These are phyloP conservation scores for Suillus paluster DNA, from an alignment of 768 basidiomycete species.

Conservation along the genomic window DNA sequence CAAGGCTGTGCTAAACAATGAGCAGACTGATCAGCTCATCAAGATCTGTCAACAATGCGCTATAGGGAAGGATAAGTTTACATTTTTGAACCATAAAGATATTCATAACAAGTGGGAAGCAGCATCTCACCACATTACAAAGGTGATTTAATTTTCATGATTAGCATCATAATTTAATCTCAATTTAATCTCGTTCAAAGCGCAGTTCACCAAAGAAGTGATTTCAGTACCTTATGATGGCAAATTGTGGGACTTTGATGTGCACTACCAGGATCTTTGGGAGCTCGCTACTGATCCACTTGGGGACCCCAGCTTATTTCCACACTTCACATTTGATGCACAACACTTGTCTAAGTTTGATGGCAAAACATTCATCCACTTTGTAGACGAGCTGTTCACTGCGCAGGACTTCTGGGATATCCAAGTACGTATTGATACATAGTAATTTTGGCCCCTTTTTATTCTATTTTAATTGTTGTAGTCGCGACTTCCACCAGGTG, in stretches of 20 bases:
- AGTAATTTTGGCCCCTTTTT: too few species aligned
- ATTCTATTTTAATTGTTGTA: too few species aligned
- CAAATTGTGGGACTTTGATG: constrained; percentile 13
- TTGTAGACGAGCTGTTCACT: constrained; percentile 43
- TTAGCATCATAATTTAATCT: too few species aligned
- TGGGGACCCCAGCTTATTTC: constrained; percentile 25
- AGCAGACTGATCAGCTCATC: constrained; percentile 22
- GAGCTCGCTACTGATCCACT: constrained; percentile 34
- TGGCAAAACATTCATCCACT: constrained; percentile 29
- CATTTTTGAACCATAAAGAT: too few species aligned
- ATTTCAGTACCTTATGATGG: constrained; percentile 21
- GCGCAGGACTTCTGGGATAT: constrained; percentile 39
- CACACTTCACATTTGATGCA: constrained; percentile 38
- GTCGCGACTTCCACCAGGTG: too few species aligned
- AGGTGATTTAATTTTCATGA: too few species aligned
- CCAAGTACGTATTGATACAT: constrained; percentile 31
- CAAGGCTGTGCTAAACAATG: too few species aligned
- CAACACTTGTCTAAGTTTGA: constrained; percentile 26
- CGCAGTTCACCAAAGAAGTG: too few species aligned
- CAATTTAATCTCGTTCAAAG: too few species aligned
- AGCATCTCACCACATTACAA: too few species aligned
- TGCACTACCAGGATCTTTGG: constrained; percentile 28
- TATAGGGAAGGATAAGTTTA: too few species aligned
- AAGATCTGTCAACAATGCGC: constrained; percentile 16
- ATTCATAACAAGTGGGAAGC: too few species aligned